Base-by-base conservation (phyloP, 768 basidiomycete species). In the Rhizopogon vinicolor region DNA sequence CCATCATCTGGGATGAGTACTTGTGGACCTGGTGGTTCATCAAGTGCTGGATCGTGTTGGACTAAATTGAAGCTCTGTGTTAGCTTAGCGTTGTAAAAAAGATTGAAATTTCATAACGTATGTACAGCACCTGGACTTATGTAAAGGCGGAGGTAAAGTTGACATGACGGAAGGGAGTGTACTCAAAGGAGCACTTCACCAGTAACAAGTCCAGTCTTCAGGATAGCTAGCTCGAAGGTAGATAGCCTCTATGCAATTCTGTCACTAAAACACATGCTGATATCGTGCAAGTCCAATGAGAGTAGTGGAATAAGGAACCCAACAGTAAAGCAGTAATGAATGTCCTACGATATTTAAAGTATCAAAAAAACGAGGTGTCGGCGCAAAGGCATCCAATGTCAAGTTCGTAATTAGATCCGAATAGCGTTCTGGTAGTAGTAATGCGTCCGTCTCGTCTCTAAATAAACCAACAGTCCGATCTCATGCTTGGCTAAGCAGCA, bases 401-500 rank as follows among this genome's bases (percentile, higher is more conserved):
- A 49, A 35, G 44, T 37, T 35, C 37, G 31, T 44, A 25, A 53
- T 53, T 51, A 54, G 53, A 54, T 54, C 53, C 16, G 37, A 35
- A 14, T 49, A 35, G 48, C 33, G 48, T 49, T 49, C 48, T 37
- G 37, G 14, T 49, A 25, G 33, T 37, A 48, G 31, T 35, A 54
- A 22, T 54, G 46, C 35, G 22, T 54, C 35, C 33, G 28, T 37
- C 35, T 51, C 46, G 16, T 40, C 9, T 33, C 53, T 49, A 49
- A n/a, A 46, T 35, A 54, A 25, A 12, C 12, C 31, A 19, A 31
- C 10, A 5, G 40, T 45, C 31, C 35, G 3, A 53, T 29, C 19
- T 53, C 52, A 53, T 41, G 72, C 70, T 41, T 83, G 84, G 55
- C 73, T 76, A 31, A 89, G 74, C 54, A 93, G 74, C 42, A 83